Conservation (phyloP, 805 yeast species). For the Phaffomyces thermotolerans region DNA sequence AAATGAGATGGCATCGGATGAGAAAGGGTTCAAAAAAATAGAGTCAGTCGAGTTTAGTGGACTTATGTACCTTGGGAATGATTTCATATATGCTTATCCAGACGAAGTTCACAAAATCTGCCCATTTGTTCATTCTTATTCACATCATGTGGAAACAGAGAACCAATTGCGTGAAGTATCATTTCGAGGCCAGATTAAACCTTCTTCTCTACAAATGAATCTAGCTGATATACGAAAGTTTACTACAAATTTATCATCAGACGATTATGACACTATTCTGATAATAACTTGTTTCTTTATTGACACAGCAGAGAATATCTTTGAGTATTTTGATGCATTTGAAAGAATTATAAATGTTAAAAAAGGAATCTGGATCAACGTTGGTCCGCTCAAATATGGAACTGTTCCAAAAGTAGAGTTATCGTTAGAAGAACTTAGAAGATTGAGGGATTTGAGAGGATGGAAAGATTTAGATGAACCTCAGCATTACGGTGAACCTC, state of each 20-base stretch:
- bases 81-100: slow-evolving; percentile 38
- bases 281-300: slow-evolving; percentile 70
- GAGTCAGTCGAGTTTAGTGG: slow-evolving; percentile 73
- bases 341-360: slow-evolving; percentile 35
- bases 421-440: slow-evolving; percentile 57
- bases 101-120: slow-evolving; percentile 18
- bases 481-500: slow-evolving; percentile 23
- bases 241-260: slow-evolving; percentile 21
- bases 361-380: slow-evolving; percentile 74
- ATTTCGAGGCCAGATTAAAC: slow-evolving; percentile 27
- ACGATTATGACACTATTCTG: slow-evolving; percentile 39
- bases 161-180: slow-evolving; percentile 45
- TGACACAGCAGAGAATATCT: slow-evolving; percentile 85
- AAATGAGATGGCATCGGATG: slow-evolving; percentile 42
- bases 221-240: slow-evolving; percentile 63
- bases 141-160: slow-evolving; percentile 45
- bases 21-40: slow-evolving; percentile 39
- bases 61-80: slow-evolving; percentile 65
- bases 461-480: slow-evolving; percentile 47
- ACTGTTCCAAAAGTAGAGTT: slow-evolving; percentile 73
- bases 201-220: slow-evolving; percentile 39
- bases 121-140: slow-evolving; percentile 60
- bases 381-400: slow-evolving; percentile 92
- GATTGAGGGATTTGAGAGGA: slow-evolving; percentile 51
- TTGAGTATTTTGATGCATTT: slow-evolving; percentile 67